Evolutionary conservation across 2,329 filamentous ascomycete genomes (phyloP), one percentile per base, ranked within the genome.

Genomic region (Neocatenulostroma microsporum): DNA sequence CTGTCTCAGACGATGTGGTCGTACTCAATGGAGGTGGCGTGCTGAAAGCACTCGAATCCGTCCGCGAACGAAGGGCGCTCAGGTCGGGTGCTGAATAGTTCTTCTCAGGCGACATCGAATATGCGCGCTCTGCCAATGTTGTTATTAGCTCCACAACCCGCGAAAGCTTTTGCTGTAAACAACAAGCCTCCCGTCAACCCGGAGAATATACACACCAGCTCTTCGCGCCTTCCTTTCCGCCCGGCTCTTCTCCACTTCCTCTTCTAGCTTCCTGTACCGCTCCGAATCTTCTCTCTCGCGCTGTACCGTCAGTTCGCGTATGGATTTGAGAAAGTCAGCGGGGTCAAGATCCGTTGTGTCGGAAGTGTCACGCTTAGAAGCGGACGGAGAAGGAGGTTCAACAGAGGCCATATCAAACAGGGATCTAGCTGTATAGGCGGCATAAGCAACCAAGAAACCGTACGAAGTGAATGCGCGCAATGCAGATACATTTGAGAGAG

Each of bases 21-120:
- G 41, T 47, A 44, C 34, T 53, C 53, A 26, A n/a, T n/a, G n/a
- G n/a, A n/a, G n/a, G 30, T 11, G 39, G 21, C 21, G n/a, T n/a
- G n/a, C n/a, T n/a, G n/a, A n/a, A n/a, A n/a, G n/a, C n/a, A n/a
- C n/a, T n/a, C n/a, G n/a, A n/a, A n/a, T n/a, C n/a, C n/a, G n/a
- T n/a, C n/a, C n/a, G 21, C n/a, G n/a, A n/a, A n/a, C n/a, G n/a
- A n/a, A n/a, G n/a, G n/a, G n/a, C n/a, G n/a, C 31, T 41, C 35
- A 45, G 12, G 2, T 36, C 11, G 13, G 34, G 11, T 12, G 18
- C 29, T 31, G 24, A 23, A 42, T 36, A 13, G 36, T 41, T 12
- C 65, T 94, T 94, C 58, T 86, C 84, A 41, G 87, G 87, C 39
- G 87, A 94, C 55, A 94, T 85, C 18, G 88, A 95, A 62, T 86